These are phyloP conservation scores for Cordyceps fumosorosea DNA, from an alignment of 2,329 filamentous ascomycete genomes.

Conservation along the genomic window DNA sequence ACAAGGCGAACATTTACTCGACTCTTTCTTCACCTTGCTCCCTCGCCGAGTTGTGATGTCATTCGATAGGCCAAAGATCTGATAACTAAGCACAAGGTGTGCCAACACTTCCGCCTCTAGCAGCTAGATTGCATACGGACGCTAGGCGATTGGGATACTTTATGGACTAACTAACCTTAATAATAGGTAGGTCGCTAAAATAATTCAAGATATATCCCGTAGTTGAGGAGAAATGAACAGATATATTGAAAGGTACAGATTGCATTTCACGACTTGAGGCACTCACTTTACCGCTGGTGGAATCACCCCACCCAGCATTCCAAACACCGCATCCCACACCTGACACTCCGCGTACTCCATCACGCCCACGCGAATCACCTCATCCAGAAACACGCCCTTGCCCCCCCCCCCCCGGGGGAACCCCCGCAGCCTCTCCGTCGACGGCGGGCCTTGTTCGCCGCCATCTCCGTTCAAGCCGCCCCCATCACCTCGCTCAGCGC, in stretches of 20 bases:
- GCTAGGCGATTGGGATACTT: neutral
- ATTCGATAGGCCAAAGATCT: slow-evolving; percentile 4
- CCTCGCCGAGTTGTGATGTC: neutral
- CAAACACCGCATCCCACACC: slow-evolving; percentile 18
- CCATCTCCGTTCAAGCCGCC: slow-evolving; percentile 17
- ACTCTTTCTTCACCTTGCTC: neutral
- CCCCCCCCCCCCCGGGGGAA: neutral
- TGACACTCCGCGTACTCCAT: slow-evolving; percentile 17
- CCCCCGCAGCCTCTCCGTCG: slow-evolving; percentile 10
- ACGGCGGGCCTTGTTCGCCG: slow-evolving; percentile 9
- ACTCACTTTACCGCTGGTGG: neutral
- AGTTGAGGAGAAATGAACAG: too few relatives aligned
- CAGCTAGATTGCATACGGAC: neutral
- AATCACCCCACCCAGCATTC: slow-evolving; percentile 11
- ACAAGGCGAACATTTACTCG: neutral
- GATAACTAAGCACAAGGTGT: neutral
- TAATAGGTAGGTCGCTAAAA: too few relatives aligned
- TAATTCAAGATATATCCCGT: too few relatives aligned
- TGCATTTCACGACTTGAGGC: neutral
- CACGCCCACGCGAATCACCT: neutral
- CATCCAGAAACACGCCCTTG: neutral
- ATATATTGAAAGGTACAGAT: too few relatives aligned
- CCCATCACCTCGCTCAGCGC: slow-evolving; percentile 13
- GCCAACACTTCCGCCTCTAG: neutral
- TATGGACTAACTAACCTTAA: too few relatives aligned